Evolutionary conservation across 371 early-diverging fungal genomes (phyloP), one percentile per base, ranked within the genome.

Genomic region (Mucor plumbeus): DNA sequence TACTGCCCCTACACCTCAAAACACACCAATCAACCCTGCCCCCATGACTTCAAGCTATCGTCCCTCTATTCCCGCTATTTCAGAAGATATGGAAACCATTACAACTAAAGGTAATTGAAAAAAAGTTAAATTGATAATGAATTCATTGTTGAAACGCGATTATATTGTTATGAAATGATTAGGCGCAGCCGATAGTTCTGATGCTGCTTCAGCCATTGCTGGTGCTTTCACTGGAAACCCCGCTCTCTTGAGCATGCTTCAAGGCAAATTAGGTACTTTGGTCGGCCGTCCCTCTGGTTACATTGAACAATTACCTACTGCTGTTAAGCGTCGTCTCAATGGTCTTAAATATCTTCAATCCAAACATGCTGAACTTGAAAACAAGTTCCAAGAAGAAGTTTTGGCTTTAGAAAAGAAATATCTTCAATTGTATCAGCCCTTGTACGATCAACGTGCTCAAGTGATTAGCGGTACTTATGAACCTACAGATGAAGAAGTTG

Each of bases 351-450:
- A 87, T 66, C 82, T 95, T 71, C 94, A 96, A 87, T 81, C 87
- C 44, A 87, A 95, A 83, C 94, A 93, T 72, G 71, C 85, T 38
- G 90, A 84, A 19, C 79, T 98, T 50, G 94, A 95, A 79, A 82
- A 84, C 60, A 80, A 92, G 77, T 94, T 97, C 86, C 91, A 92
- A 60, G 86, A 93, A 76, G 97, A 97, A 80, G 89, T 97, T 61
- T 75, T 92, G 43, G 94, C 85, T 53, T 84, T 98, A 39, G 98
- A 98, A 81, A 96, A 96, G 87, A 95, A 97, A 82, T 98, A 94
- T 82, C 86, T 87, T 31, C 78, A 74, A 47, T 76, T 90, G 65
- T 93, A 95, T 75, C 85, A 87, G 63, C 97, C 97, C 34, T 77
- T 97, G 44, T 97, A 94, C 75, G 88, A 92, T 69, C 88, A 93